Evolutionary conservation across 2,329 filamentous ascomycete genomes (phyloP).

Genomic region (Exophiala oligosperma): DNA sequence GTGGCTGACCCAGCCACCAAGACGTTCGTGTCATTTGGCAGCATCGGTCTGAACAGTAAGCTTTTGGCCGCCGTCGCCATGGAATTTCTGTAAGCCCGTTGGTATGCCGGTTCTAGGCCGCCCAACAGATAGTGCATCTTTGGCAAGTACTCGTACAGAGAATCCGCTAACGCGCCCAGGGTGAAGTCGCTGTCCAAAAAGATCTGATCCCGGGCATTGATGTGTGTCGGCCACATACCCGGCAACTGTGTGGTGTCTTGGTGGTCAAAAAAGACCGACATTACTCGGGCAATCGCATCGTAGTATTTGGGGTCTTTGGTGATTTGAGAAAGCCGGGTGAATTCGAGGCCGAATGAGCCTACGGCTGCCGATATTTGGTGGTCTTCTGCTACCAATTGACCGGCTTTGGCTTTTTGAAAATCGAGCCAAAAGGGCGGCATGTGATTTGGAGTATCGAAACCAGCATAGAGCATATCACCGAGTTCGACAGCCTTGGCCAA

Average conservation of each 20-base stretch:
- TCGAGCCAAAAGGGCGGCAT: conserved; percentile 34
- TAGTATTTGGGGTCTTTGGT: conserved; percentile 62
- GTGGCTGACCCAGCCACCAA: conserved; percentile 47
- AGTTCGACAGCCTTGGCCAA: conserved; percentile 55
- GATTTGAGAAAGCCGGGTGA: conserved; percentile 60
- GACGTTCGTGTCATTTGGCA: conserved; percentile 46
- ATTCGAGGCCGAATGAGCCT: conserved; percentile 41
- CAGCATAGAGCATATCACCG: conserved; percentile 54
- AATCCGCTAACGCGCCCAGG: conserved; percentile 18
- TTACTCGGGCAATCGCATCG: conserved; percentile 60
- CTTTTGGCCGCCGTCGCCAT: conserved; percentile 45
- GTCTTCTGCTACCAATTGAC: conserved; percentile 1
- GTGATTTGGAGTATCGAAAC: conserved; percentile 36
- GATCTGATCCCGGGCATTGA: conserved; percentile 50
- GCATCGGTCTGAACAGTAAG: conserved; percentile 52
- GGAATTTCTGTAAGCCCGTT: conserved; percentile 57
- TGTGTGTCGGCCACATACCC: conserved; percentile 61
- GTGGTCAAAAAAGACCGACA: conserved; percentile 52
- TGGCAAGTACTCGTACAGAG: conserved; percentile 34
- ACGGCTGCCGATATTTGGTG: conserved; percentile 34
- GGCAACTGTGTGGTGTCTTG: conserved; percentile 59
- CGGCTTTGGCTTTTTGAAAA: conserved; percentile 25
- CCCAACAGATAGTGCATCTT: conserved; percentile 39
- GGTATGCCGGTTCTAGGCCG: conserved; percentile 47
- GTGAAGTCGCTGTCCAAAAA: conserved; percentile 46